Evolutionary conservation across 495 filamentous ascomycete genomes (phyloP), one percentile per base, ranked within the genome.

Genomic region (Corynascus novoguineensis): DNA sequence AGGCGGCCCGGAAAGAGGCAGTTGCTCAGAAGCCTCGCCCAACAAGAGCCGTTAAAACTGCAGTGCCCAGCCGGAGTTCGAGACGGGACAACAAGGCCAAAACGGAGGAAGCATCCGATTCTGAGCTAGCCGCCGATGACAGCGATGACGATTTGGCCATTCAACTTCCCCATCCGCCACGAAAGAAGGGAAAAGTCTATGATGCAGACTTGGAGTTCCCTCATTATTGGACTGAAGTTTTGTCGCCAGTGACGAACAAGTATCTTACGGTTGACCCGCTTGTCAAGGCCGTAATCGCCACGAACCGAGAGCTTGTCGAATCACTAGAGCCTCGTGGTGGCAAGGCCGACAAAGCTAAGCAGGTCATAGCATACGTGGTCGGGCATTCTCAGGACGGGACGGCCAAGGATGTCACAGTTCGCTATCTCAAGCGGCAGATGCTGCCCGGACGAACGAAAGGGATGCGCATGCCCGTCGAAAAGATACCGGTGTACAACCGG

Each of bases 371-470:
- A 50, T 99, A 99, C 59, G 81, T 95, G n/a, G 76, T 99, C 11
- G 91, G 85, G 0, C 90, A 88, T 72, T 90, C 89, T 2, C 63
- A 83, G 10, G 90, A 97, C 65, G 88, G 87, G 12, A 90, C 90
- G 0, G 95, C 90, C 10, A 97, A 97, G 71, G 93, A 97, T 64
- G 88, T 99, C 35, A 97, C 93, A 0, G 86, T 90, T 4, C 83
- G 92, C 14, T 97, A 99, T 70, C 83, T 97, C 7, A 90, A 87
- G 60, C 81, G 86, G 19, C 89, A 88, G 48, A 81, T 83, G 37
- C 87, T 89, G 74, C 93, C 93, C 4, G 90, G 95, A 5, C 89
- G 90, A 56, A 93, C 95, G 9, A 97, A 97, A 64, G 91, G 92
- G 2, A 79, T 85, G 62, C 82, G 95, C 14, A 74, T 97, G 48